Evolutionary conservation across 1,139 yeast species (phyloP).

Genomic region (Sugiyamaella japonica): DNA sequence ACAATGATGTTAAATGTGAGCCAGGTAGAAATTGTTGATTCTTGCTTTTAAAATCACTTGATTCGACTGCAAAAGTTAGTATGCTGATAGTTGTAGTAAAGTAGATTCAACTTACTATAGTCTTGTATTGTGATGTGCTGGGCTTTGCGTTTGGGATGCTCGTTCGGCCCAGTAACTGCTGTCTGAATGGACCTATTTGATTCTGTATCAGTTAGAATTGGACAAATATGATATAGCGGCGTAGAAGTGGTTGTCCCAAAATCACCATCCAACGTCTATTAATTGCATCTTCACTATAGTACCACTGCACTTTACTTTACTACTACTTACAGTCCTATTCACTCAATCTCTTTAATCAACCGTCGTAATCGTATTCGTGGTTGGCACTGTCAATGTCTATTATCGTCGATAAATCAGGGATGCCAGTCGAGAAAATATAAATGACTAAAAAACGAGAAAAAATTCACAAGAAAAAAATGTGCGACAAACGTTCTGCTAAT

Average conservation of each 20-base stretch:
- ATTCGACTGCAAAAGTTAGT: not conserved
- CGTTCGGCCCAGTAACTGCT: slow-evolving; percentile 7
- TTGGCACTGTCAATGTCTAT: not conserved
- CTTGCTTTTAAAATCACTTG: not conserved
- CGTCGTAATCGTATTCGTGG: not conserved
- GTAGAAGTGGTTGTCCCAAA: too few species aligned
- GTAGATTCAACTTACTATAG: not conserved
- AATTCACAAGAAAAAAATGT: not conserved
- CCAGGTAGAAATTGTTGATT: not conserved
- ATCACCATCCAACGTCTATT: too few species aligned
- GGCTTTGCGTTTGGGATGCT: not conserved
- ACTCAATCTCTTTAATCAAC: too few species aligned
- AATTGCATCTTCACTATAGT: too few species aligned
- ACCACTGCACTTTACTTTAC: too few species aligned
- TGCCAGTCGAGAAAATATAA: not conserved
- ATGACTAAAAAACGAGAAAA: not conserved
- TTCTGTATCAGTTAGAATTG: too few species aligned
- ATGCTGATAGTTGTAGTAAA: too few species aligned
- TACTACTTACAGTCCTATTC: too few species aligned
- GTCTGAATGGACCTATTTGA: not conserved
- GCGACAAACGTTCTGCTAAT: not conserved
- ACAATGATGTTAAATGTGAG: not conserved
- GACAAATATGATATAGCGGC: too few species aligned
- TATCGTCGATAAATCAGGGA: not conserved
- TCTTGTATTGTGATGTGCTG: not conserved